These are phyloP conservation scores for Candolleomyces eurysporus DNA, from an alignment of 768 basidiomycete genomes.

Conservation along the genomic window DNA sequence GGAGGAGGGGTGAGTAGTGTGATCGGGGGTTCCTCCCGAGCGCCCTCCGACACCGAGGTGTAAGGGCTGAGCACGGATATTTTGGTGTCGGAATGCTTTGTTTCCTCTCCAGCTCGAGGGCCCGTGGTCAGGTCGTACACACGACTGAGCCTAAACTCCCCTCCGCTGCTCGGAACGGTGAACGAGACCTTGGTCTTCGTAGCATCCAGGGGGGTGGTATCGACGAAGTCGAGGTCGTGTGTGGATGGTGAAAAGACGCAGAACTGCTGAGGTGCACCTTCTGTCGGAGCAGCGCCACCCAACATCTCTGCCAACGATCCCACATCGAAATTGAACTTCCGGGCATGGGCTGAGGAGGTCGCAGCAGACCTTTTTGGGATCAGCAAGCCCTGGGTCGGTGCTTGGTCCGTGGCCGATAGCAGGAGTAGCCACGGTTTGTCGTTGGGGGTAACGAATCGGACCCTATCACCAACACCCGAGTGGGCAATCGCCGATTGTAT, in stretches of 20 bases:
- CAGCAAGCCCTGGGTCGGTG: not conserved
- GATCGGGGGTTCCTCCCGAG: not conserved
- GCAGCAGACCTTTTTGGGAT: not conserved
- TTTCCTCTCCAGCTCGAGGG: too few relatives aligned
- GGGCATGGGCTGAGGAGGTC: not conserved
- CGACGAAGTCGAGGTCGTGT: not conserved
- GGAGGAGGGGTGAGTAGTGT: conserved; percentile 36
- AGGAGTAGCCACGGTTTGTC: not conserved
- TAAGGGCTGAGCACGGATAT: conserved; percentile 34
- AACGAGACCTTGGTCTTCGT: conserved; percentile 10
- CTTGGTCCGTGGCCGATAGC: not conserved
- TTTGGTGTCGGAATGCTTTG: conserved; percentile 6
- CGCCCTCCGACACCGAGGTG: conserved; percentile 11
- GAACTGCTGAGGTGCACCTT: conserved; percentile 8
- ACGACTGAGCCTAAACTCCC: conserved; percentile 17
- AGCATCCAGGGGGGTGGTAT: not conserved
- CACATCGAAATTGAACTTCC: not conserved
- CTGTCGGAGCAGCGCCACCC: not conserved
- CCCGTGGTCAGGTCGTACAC: conserved; percentile 9
- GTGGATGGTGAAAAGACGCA: conserved; percentile 9
- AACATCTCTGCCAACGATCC: conserved; percentile 9
- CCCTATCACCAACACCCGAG: not conserved
- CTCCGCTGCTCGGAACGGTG: conserved; percentile 21
- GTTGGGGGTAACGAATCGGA: not conserved
- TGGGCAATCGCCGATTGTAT: not conserved